Base-by-base conservation (phyloP, 495 filamentous ascomycete genomes). In the Neurospora hispaniola region DNA sequence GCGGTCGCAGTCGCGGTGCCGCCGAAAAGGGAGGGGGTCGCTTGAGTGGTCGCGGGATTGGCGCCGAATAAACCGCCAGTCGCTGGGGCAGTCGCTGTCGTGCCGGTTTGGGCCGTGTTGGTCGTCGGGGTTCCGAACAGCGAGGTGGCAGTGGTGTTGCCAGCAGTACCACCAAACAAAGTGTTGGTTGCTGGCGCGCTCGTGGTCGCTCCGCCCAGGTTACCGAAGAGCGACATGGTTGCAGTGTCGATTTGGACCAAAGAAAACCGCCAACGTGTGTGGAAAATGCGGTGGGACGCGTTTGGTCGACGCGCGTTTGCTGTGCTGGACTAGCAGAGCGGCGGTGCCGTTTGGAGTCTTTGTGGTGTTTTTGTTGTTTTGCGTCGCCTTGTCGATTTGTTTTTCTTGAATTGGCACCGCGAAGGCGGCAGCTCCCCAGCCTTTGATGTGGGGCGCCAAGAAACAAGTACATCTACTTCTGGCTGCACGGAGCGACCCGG, bases 181-280 rank as follows among this genome's bases (percentile, higher is more conserved):
- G 54, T 16, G 54, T 62, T 62, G 54, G 54, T 62, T 14, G 54
- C 39, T 20, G 71, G 71, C 23, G 71, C 69, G 59, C 71, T 43
- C 69, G 66, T 69, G 70, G 44, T 42, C 27, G 43, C 73, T 35
- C 72, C 74, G 42, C 59, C 42, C 31, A 54, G 62, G 18, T 44
- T 44, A 16, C 71, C 71, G 72, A 75, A 75, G 59, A 75, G 70
- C 43, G 74, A 75, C 74, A 75, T 75, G 42, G 18, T 68, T n/a
- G 27, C 10, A 20, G 31, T 71, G 18, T 68, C 48, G 42, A 74
- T 59, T n/a, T 20, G 42, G 44, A 39, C 3, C 31, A 54, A 42
- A 59, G 54, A 62, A 62, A 62, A 62, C 54, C 54, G 14, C 35
- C 71, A 11, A n/a, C 41, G 48, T 20, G 31, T 69, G 40, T 71